A percentile compares a stretch with the other conserved stretches of the same genome.
Evolutionary conservation across 768 basidiomycete species (phyloP).

Genomic region (Phylloporus arenicola): DNA sequence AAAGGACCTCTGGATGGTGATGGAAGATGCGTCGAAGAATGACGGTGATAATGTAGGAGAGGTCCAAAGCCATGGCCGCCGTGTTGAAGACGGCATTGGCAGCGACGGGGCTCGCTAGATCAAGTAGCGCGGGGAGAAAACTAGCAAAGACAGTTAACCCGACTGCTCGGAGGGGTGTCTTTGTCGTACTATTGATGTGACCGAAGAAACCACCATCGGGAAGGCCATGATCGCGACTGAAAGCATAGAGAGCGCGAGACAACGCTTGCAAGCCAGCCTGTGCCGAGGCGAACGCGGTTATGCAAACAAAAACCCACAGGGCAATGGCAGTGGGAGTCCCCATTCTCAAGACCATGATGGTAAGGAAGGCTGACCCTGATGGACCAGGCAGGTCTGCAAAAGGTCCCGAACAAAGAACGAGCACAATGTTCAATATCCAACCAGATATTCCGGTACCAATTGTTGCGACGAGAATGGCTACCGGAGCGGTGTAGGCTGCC

Average conservation of each 20-base stretch:
- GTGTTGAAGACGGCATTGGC: conserved; percentile 56
- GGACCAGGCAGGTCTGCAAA: conserved; percentile 45
- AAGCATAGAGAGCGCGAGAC: conserved; percentile 55
- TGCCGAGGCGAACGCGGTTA: conserved; percentile 55
- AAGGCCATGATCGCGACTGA: conserved; percentile 49
- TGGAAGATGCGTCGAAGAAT: conserved; percentile 45
- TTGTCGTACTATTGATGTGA: conserved; percentile 39
- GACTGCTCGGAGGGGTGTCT: conserved; percentile 53
- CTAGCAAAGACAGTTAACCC: conserved; percentile 44
- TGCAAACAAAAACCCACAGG: conserved; percentile 54
- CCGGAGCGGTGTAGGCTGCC: conserved; percentile 44
- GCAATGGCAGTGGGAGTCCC: conserved; percentile 48
- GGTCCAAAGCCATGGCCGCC: conserved; percentile 46
- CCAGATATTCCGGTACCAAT: conserved; percentile 47
- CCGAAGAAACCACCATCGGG: conserved; percentile 58
- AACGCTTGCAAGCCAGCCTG: conserved; percentile 49
- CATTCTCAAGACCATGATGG: conserved; percentile 51
- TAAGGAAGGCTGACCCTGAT: conserved; percentile 51
- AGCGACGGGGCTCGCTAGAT: conserved; percentile 47
- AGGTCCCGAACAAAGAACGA: conserved; percentile 55
- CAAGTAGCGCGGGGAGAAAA: conserved; percentile 43
- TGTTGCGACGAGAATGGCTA: conserved; percentile 40
- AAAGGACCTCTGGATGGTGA: conserved; percentile 53
- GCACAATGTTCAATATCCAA: conserved; percentile 61
- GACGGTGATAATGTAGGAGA: conserved; percentile 56